Percentiles rank a stretch among this genome's conserved stretches.
Evolutionary conservation across 2,329 filamentous ascomycete genomes (phyloP).

Genomic region (Verticillium longisporum): DNA sequence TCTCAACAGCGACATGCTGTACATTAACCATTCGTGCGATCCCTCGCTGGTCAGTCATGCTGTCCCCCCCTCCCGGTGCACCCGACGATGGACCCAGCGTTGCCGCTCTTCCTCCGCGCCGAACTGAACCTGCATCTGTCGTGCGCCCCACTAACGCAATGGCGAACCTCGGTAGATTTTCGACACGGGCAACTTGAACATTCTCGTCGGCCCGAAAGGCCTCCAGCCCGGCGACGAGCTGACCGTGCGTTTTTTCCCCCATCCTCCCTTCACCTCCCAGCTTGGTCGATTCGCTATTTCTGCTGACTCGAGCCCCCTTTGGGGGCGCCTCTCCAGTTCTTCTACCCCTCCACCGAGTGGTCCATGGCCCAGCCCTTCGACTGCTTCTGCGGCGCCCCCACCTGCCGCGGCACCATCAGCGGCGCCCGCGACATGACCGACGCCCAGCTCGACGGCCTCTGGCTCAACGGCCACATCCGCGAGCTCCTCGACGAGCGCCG

Average conservation of each 20-base stretch:
- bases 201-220: constrained; percentile 52
- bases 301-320: background rate
- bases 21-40: constrained; percentile 63
- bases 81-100: background rate
- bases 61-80: background rate
- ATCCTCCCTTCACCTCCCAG: background rate
- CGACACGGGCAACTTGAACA: constrained; percentile 47
- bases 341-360: constrained; percentile 73
- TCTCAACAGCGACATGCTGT: constrained; percentile 59
- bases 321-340: constrained; percentile 40
- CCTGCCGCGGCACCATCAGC: constrained; percentile 54
- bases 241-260: constrained; percentile 32
- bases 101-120: too few relatives aligned
- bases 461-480: constrained; percentile 56
- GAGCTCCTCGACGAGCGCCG: constrained; percentile 40
- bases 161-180: constrained; percentile 40
- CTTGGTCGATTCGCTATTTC: background rate
- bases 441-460: constrained; percentile 48
- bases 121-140: background rate
- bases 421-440: constrained; percentile 56
- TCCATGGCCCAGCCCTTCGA: constrained; percentile 65
- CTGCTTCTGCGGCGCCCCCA: constrained; percentile 51
- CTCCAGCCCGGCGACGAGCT: constrained; percentile 50
- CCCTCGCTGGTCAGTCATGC: constrained; percentile 50
- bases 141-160: background rate